Evolutionary conservation across 2,329 filamentous ascomycete species (phyloP).

Genomic region (Aspergillus transmontanensis): DNA sequence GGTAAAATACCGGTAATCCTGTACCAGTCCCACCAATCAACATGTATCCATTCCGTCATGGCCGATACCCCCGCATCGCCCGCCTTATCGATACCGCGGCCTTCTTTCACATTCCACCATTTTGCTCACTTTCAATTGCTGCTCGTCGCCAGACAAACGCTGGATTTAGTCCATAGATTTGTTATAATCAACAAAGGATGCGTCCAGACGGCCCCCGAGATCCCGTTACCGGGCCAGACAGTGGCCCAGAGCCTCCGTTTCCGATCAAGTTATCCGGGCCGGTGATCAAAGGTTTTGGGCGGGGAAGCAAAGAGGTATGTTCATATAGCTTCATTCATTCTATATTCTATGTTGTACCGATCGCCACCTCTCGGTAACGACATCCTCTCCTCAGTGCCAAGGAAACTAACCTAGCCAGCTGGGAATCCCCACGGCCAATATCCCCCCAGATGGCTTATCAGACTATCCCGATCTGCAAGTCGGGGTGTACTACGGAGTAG

Average conservation of each 20-base stretch:
- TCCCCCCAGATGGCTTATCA: constrained; percentile 68
- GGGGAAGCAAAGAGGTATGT: constrained; percentile 84
- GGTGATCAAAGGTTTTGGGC: constrained; percentile 90
- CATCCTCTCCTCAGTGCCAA: neutral
- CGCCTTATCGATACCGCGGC: neutral
- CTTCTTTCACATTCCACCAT: constrained; percentile 1
- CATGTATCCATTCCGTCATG: neutral
- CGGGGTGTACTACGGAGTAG: constrained; percentile 94
- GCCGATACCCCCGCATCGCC: neutral
- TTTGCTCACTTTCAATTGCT: neutral
- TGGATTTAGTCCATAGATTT: neutral
- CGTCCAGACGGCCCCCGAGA: constrained; percentile 61
- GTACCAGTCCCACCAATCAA: neutral
- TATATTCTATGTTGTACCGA: neutral
- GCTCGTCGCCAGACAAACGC: neutral
- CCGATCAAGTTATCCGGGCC: constrained; percentile 81
- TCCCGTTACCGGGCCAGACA: constrained; percentile 70
- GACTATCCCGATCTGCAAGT: constrained; percentile 63
- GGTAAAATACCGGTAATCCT: too few species aligned
- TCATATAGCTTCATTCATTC: neutral
- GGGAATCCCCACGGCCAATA: constrained; percentile 95
- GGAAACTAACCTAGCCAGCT: constrained; percentile 60
- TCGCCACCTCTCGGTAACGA: neutral
- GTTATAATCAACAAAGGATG: constrained; percentile 35
- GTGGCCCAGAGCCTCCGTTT: constrained; percentile 75